Evolutionary conservation across 176 grass and related monocot genomes (phyloP).

Genomic region (Coix lacrymajobi): DNA sequence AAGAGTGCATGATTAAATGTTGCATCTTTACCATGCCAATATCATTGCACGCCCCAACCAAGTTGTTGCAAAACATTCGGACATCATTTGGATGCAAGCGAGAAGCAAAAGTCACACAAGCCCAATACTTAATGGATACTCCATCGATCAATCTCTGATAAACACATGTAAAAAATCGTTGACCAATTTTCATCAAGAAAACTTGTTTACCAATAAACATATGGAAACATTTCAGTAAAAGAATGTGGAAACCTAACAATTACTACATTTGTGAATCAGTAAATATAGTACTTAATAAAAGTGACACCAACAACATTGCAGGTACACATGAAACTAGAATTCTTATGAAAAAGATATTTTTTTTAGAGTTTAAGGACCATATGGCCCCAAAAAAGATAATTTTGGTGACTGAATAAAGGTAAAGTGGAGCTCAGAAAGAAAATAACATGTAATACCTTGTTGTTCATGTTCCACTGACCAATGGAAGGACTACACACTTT

Average conservation of each 20-base stretch:
- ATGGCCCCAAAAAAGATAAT: background rate
- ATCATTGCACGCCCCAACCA: conserved; percentile 33
- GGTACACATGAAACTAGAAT: background rate
- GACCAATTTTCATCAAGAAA: too few relatives aligned
- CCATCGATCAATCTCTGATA: conserved; percentile 45
- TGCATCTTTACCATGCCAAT: conserved; percentile 48
- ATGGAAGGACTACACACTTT: conserved; percentile 49
- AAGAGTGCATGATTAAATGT: background rate
- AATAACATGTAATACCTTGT: conserved; percentile 43
- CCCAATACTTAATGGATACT: conserved; percentile 38
- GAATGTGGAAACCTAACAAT: background rate
- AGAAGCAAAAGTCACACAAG: conserved; percentile 48
- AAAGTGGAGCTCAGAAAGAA: background rate
- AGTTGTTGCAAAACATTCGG: conserved; percentile 30
- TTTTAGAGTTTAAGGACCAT: too few relatives aligned
- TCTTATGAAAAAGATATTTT: background rate
- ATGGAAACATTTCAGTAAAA: background rate
- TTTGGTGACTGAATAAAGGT: background rate
- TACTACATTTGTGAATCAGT: background rate
- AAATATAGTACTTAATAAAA: background rate
- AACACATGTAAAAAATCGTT: background rate
- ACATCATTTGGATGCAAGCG: conserved; percentile 24
- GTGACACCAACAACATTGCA: background rate
- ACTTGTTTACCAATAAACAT: background rate
- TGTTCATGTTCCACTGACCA: conserved; percentile 93